Base-by-base conservation (phyloP, 176 grass and related monocot genomes). In the Cenchrus americanus region DNA sequence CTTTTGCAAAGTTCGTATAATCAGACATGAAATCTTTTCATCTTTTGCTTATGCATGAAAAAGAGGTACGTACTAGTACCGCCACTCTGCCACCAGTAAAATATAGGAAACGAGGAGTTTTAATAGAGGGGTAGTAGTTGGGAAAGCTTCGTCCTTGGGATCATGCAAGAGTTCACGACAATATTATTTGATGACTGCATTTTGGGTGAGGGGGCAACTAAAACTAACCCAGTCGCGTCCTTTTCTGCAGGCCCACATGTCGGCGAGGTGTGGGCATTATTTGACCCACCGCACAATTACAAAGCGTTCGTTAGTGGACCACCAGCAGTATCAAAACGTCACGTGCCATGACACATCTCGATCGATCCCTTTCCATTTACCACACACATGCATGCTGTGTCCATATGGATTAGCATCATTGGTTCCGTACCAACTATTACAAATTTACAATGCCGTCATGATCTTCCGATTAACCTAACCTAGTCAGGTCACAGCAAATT, bases 281-380 rank as follows among this genome's bases (percentile, higher is more conserved):
- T 79, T 83, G 47, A 79, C 66, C 59, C 14, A 24, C 18, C 26
- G 79, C 27, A 50, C 14, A 21, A 21, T 69, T 67, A 80, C 43
- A 80, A 89, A 84, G 87, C 60, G 47, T 88, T 80, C 71, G 42
- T 23, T 30, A 84, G 55, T 59, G 70, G 85, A 87, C 71, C 68
- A 21, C 71, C 68, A 21, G 9, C 15, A 51, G 15, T 13, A 54
- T 61, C 17, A 66, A 75, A 40, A 37, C 17, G 9, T 44, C 55
- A 72, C 3, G 18, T 57, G 86, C n/a, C 40, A 32, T 32, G 47
- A 51, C 9, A 3, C 9, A 24, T 61, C 26, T 30, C 12, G 14
- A 30, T 10, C 5, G 27, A 32, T 10, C 21, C 0, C 21, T 6
- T 37, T 51, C 19, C 43, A 19, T 72, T 71, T 71, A 78, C 54